Percentiles rank a stretch among this genome's conserved stretches.
These are phyloP conservation scores for Rhodocollybia butyracea DNA, from an alignment of 768 basidiomycete genomes.

Conservation along the genomic window DNA sequence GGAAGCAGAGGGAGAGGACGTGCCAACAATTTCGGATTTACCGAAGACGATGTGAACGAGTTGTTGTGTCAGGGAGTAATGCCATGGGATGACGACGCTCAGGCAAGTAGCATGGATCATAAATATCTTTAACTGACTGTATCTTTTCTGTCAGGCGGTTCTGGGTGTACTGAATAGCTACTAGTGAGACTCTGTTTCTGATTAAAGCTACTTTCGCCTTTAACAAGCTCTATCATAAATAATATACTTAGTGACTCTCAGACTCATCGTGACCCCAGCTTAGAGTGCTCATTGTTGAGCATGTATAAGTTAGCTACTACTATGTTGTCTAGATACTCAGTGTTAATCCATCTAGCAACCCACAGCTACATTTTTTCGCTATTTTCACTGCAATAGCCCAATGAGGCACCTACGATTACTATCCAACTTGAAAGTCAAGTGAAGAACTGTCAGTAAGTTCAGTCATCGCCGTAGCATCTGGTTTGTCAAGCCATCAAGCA, in stretches of 20 bases:
- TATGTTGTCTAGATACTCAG: too few species aligned
- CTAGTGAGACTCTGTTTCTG: background rate
- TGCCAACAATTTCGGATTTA: conserved; percentile 27
- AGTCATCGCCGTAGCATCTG: conserved; percentile 73
- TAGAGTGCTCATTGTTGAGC: too few species aligned
- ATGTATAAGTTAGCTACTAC: too few species aligned
- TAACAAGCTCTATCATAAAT: too few species aligned
- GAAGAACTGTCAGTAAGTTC: too few species aligned
- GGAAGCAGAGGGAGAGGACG: conserved; percentile 3
- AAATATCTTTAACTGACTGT: background rate
- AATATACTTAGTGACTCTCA: too few species aligned
- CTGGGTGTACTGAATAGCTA: background rate
- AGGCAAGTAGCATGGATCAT: conserved; percentile 21
- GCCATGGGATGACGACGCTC: conserved; percentile 43
- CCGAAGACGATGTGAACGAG: conserved; percentile 29
- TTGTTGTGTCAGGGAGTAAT: conserved; percentile 36
- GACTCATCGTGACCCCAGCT: too few species aligned
- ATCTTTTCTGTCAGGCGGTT: background rate
- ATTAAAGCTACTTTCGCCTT: background rate
- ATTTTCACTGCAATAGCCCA: too few species aligned
- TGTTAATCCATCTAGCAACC: too few species aligned
- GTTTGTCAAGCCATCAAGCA: conserved; percentile 78
- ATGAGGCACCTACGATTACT: too few species aligned
- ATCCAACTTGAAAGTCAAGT: too few species aligned
- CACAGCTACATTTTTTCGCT: too few species aligned